Conservation (phyloP, 2,329 filamentous ascomycete genomes). For the Beauveria caledonica region DNA sequence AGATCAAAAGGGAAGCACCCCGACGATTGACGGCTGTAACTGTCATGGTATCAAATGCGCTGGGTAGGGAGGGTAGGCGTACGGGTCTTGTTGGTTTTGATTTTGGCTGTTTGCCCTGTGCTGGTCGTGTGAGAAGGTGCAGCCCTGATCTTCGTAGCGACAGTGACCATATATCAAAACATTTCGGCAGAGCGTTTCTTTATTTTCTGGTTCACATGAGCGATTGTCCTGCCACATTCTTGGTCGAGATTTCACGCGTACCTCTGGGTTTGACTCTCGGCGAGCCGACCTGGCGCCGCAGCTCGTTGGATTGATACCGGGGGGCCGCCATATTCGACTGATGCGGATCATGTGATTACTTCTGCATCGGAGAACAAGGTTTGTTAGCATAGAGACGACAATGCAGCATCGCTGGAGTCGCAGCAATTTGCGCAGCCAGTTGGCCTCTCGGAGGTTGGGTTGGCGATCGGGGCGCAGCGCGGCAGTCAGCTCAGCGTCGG, state of each 20-base stretch:
- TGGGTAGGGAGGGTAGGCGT: background rate
- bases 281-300: slow-evolving; percentile 46
- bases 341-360: slow-evolving; percentile 1
- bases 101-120: slow-evolving; percentile 41
- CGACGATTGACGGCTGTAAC: background rate
- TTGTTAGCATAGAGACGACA: background rate
- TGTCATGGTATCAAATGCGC: background rate
- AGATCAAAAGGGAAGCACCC: slow-evolving; percentile 8
- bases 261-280: slow-evolving; percentile 49
- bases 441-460: background rate
- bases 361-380: background rate
- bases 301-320: slow-evolving; percentile 37
- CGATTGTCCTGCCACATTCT: background rate
- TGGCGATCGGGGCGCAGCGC: background rate
- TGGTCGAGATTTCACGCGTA: slow-evolving; percentile 24
- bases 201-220: slow-evolving; percentile 51
- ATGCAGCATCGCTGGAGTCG: background rate
- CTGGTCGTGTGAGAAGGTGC: slow-evolving; percentile 81
- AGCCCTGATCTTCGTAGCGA: slow-evolving; percentile 84
- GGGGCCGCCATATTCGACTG: slow-evolving; percentile 36
- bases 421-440: background rate
- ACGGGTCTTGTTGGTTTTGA: slow-evolving; percentile 13
- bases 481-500: slow-evolving; percentile 11
- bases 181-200: slow-evolving; percentile 87
- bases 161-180: slow-evolving; percentile 90